Percentiles rank a stretch among this genome's conserved stretches.
phyloP scores from a whole-genome alignment of 306 rosid genomes.

The Astragalus glycyphyllos region DNA sequence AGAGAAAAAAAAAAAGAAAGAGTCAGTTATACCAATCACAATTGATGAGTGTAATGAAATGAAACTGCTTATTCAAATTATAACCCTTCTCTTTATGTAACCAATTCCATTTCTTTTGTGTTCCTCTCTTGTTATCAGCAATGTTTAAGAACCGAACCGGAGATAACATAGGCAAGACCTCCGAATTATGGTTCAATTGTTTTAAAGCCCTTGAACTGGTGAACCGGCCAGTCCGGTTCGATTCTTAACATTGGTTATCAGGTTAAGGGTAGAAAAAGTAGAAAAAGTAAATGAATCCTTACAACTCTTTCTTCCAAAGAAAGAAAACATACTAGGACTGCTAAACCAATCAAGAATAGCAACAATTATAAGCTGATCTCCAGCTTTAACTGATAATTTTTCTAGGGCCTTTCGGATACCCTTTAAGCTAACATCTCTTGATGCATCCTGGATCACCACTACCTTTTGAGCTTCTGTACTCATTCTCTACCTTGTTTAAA shows the following conservation, averaged over 20 bases:
- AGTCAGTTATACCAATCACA: slow-evolving; percentile 16
- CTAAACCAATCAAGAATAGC: slow-evolving; percentile 75
- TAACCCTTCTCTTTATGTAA: background rate
- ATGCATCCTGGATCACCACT: slow-evolving; percentile 78
- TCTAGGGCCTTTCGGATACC: slow-evolving; percentile 55
- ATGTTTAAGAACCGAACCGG: too few relatives aligned
- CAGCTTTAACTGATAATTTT: slow-evolving; percentile 51
- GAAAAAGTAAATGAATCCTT: slow-evolving; percentile 45
- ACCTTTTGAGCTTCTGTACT: slow-evolving; percentile 50
- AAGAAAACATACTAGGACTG: slow-evolving; percentile 77
- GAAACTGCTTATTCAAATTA: background rate
- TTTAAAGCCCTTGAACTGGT: too few relatives aligned
- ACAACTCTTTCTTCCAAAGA: slow-evolving; percentile 50
- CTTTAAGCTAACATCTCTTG: slow-evolving; percentile 60
- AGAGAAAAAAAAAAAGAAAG: slow-evolving; percentile 17
- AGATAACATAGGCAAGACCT: too few relatives aligned
- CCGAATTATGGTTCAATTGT: too few relatives aligned
- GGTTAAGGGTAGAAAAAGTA: background rate
- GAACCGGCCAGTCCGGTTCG: too few relatives aligned
- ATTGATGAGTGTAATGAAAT: background rate
- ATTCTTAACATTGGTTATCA: background rate
- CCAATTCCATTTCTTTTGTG: background rate
- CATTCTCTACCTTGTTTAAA: slow-evolving; percentile 23
- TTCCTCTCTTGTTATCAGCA: too few relatives aligned
- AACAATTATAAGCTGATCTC: slow-evolving; percentile 73